Conservation (phyloP, 2,329 filamentous ascomycete genomes). For the Podosphaera xanthii region DNA sequence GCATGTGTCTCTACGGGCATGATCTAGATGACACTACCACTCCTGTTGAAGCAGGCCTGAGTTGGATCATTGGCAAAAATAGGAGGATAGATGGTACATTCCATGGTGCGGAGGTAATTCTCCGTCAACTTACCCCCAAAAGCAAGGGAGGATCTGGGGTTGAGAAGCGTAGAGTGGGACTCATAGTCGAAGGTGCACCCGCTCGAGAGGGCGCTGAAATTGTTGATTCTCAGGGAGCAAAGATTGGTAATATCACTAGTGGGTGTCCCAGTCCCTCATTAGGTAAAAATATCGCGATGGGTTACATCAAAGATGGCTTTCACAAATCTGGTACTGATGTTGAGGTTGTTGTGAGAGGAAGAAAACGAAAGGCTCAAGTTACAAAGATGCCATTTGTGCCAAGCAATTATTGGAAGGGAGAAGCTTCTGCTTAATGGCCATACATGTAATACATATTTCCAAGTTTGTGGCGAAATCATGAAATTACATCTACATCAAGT, state of each 20-base stretch:
- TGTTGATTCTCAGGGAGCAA: conserved; percentile 34
- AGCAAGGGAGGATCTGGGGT: conserved; percentile 51
- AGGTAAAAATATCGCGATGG: conserved; percentile 89
- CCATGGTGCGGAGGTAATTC: conserved; percentile 59
- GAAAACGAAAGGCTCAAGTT: conserved; percentile 39
- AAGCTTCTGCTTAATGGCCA: conserved; percentile 4
- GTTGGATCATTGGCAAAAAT: conserved; percentile 70
- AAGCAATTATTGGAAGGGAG: conserved; percentile 31
- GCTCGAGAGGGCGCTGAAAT: conserved; percentile 77
- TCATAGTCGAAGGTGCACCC: conserved; percentile 66
- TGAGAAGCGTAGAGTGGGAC: conserved; percentile 50
- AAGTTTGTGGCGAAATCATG: neutral
- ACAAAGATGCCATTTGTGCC: conserved; percentile 51
- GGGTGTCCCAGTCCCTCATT: conserved; percentile 75
- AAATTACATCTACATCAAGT: no score
- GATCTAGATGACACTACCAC: conserved; percentile 66
- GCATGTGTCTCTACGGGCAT: conserved; percentile 99
- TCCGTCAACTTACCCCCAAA: conserved; percentile 52
- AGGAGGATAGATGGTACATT: conserved; percentile 50
- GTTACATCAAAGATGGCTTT: conserved; percentile 42
- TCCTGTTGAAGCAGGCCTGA: conserved; percentile 39
- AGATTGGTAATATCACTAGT: conserved; percentile 64
- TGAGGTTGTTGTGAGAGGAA: conserved; percentile 40
- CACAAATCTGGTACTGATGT: conserved; percentile 49
- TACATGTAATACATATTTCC: neutral